Evolutionary conservation across 352 stramenopile species (phyloP).

Genomic region (Detonula confervacea): DNA sequence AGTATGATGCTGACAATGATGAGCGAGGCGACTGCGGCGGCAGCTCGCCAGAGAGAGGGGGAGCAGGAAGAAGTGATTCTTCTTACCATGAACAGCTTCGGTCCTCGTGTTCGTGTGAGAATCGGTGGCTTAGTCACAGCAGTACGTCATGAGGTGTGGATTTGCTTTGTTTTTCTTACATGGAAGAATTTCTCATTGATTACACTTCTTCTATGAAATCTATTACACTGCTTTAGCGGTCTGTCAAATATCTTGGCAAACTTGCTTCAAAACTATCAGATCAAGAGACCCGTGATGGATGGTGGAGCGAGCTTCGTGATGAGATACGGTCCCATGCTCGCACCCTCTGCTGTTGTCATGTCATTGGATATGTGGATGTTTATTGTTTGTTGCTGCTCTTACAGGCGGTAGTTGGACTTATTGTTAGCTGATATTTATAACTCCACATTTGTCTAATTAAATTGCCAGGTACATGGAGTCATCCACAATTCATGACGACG

Average conservation of each 20-base stretch:
- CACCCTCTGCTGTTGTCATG: slow-evolving; percentile 94
- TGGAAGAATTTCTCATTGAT: too few relatives aligned
- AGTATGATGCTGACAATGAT: slow-evolving; percentile 40
- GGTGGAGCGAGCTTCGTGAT: slow-evolving; percentile 97
- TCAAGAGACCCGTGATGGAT: slow-evolving; percentile 96
- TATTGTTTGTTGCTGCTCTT: too few relatives aligned
- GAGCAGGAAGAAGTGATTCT: slow-evolving; percentile 91
- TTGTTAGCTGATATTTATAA: too few relatives aligned
- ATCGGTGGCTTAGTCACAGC: slow-evolving; percentile 84
- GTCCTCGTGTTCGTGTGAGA: slow-evolving; percentile 76
- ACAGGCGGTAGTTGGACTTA: too few relatives aligned
- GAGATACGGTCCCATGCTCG: slow-evolving; percentile 96
- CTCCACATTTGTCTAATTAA: too few relatives aligned
- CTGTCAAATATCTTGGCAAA: slow-evolving; percentile 86
- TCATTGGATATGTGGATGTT: too few relatives aligned
- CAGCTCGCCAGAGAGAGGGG: slow-evolving; percentile 42
- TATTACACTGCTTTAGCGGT: too few relatives aligned
- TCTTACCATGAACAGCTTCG: slow-evolving; percentile 93
- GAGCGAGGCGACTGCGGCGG: slow-evolving; percentile 50
- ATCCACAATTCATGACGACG: slow-evolving; percentile 96
- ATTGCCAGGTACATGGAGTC: slow-evolving; percentile 96
- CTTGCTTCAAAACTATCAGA: slow-evolving; percentile 95
- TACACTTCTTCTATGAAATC: too few relatives aligned
- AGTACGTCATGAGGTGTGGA: too few relatives aligned
- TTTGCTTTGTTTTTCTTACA: too few relatives aligned